These are phyloP conservation scores for Graphiopsis chlorocephala DNA, from an alignment of 2,329 filamentous ascomycete species.

Conservation along the genomic window DNA sequence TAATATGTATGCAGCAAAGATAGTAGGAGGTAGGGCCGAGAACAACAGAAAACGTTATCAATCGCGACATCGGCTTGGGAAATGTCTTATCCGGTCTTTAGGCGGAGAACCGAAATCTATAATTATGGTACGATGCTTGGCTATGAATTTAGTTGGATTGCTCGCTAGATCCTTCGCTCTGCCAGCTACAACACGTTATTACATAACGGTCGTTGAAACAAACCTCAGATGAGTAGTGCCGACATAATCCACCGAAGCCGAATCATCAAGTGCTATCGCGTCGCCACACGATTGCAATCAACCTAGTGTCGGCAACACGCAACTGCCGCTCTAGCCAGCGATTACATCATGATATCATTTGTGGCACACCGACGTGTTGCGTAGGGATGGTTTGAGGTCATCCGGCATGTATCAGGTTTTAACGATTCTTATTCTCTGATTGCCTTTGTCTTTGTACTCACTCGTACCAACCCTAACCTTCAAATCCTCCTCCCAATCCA, in stretches of 20 bases:
- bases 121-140: slow-evolving; percentile 3
- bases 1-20: not conserved
- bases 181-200: not conserved
- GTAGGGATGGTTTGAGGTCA: not conserved
- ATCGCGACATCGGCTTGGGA: slow-evolving; percentile 8
- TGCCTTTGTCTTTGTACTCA: not conserved
- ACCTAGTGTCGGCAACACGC: not conserved
- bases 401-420: not conserved
- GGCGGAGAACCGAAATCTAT: slow-evolving; percentile 5
- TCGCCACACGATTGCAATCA: not conserved
- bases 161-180: not conserved
- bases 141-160: not conserved
- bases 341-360: slow-evolving; percentile 10
- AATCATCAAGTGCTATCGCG: not conserved
- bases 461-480: not conserved
- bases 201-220: not conserved
- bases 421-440: not conserved
- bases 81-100: slow-evolving; percentile 11
- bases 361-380: not conserved
- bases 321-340: slow-evolving; percentile 2
- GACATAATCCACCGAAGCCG: not conserved
- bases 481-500: not conserved
- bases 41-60: slow-evolving; percentile 14
- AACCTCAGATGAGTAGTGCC: not conserved
- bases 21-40: slow-evolving; percentile 10